A percentile compares a stretch with the other conserved stretches of the same genome.
Conservation (phyloP, 345 rosid genomes). For the Sapria himalayana region DNA sequence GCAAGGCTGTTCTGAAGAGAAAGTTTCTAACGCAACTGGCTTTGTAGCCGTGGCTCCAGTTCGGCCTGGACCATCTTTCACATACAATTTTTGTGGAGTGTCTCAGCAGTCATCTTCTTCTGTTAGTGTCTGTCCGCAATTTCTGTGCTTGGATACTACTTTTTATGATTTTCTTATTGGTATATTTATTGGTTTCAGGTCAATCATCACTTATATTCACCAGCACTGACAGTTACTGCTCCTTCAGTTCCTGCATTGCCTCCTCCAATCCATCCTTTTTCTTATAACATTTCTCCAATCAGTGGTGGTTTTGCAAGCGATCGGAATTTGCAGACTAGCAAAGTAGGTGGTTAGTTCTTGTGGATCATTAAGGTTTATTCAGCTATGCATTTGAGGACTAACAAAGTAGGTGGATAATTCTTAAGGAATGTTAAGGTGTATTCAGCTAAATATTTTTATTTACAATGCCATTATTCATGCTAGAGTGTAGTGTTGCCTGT, state of each 20-base stretch:
- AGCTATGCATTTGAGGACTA: too few relatives aligned
- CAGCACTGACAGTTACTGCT: conserved; percentile 2
- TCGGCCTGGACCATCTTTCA: conserved; percentile 13
- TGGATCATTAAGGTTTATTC: too few relatives aligned
- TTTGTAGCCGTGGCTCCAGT: too few relatives aligned
- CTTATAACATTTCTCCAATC: conserved; percentile 11
- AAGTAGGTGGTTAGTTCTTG: conserved; percentile 10
- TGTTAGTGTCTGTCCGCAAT: conserved; percentile 7
- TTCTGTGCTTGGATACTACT: neutral
- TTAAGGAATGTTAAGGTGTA: too few relatives aligned
- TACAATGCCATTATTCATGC: too few relatives aligned
- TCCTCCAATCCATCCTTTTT: conserved; percentile 7
- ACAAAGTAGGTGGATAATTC: too few relatives aligned
- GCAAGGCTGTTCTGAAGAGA: conserved; percentile 9
- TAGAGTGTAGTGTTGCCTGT: too few relatives aligned
- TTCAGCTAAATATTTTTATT: too few relatives aligned
- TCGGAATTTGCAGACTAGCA: conserved; percentile 9
- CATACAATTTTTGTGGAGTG: conserved; percentile 8
- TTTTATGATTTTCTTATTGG: neutral
- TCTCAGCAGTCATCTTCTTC: conserved; percentile 1
- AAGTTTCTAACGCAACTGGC: conserved; percentile 8
- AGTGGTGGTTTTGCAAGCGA: conserved; percentile 6
- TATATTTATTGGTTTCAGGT: conserved; percentile 7
- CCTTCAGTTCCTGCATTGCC: conserved; percentile 10
- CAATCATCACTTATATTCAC: conserved; percentile 7